These are phyloP conservation scores for Chalciporus chontae DNA, from an alignment of 768 basidiomycete species.

Conservation along the genomic window DNA sequence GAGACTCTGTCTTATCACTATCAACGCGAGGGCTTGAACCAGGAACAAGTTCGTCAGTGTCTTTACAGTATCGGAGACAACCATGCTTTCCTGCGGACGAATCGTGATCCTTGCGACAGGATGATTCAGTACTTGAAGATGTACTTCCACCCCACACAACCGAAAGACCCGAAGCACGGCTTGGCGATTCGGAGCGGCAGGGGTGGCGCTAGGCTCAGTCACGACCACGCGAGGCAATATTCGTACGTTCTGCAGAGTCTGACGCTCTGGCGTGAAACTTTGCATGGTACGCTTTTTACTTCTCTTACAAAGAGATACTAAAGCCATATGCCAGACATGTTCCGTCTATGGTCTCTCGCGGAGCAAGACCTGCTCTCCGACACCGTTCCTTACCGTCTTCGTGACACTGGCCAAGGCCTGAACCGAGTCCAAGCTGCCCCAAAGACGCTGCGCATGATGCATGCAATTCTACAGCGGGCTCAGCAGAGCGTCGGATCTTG, in stretches of 20 bases:
- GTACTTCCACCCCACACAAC: slow-evolving; percentile 72
- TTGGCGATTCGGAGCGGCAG: slow-evolving; percentile 80
- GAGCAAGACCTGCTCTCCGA: slow-evolving; percentile 82
- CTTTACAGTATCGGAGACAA: slow-evolving; percentile 89
- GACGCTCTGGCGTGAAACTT: slow-evolving; percentile 82
- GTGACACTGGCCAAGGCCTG: slow-evolving; percentile 88
- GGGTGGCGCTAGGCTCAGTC: slow-evolving; percentile 75
- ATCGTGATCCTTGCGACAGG: slow-evolving; percentile 84
- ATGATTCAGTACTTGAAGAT: slow-evolving; percentile 77
- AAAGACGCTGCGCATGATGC: slow-evolving; percentile 90
- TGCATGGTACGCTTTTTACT: slow-evolving; percentile 55
- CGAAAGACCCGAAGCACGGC: slow-evolving; percentile 59
- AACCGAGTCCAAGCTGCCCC: slow-evolving; percentile 86
- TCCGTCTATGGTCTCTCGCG: slow-evolving; percentile 78
- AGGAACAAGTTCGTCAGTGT: slow-evolving; percentile 72
- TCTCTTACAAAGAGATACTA: not conserved
- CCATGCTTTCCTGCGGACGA: slow-evolving; percentile 80
- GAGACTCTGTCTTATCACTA: slow-evolving; percentile 69
- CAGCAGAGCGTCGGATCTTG: slow-evolving; percentile 78
- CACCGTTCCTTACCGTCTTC: slow-evolving; percentile 68
- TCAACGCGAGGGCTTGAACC: slow-evolving; percentile 51
- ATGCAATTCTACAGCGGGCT: slow-evolving; percentile 78
- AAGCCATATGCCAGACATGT: slow-evolving; percentile 60
- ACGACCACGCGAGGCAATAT: slow-evolving; percentile 83
- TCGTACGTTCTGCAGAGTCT: slow-evolving; percentile 84